phyloP scores from a whole-genome alignment of 78 protist genomes.

The Dictyostelium firmibasis region DNA sequence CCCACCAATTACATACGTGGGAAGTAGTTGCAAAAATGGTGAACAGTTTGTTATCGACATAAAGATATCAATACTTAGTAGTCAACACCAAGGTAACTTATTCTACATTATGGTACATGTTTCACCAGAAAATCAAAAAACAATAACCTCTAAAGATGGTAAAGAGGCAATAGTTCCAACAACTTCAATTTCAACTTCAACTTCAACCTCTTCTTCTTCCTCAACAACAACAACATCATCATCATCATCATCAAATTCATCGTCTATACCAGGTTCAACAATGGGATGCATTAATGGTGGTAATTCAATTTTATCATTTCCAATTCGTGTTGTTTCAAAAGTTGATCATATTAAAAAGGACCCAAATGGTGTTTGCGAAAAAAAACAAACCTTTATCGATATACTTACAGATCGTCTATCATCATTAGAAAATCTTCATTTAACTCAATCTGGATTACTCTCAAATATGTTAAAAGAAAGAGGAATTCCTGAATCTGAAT shows the following conservation, averaged over 20 bases:
- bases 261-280: background rate
- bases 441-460: slow-evolving; percentile 1
- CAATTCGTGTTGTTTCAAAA: slow-evolving; percentile 72
- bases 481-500: background rate
- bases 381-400: slow-evolving; percentile 76
- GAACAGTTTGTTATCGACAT: slow-evolving; percentile 37
- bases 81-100: slow-evolving; percentile 72
- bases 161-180: background rate
- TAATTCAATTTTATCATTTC: slow-evolving; percentile 15
- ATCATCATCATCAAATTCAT: background rate
- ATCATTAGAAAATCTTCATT: slow-evolving; percentile 4
- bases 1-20: slow-evolving; percentile 63
- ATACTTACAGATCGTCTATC: slow-evolving; percentile 40
- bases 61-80: slow-evolving; percentile 46
- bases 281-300: background rate
- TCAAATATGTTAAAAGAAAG: slow-evolving; percentile 22
- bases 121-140: background rate
- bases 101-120: slow-evolving; percentile 34
- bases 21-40: slow-evolving; percentile 17
- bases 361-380: slow-evolving; percentile 56
- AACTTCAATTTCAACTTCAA: background rate
- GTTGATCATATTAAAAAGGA: slow-evolving; percentile 73
- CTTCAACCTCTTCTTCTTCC: background rate
- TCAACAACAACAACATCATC: background rate
- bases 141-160: background rate